phyloP scores from a whole-genome alignment of 768 basidiomycete species.

The Macrolepiota dolichaula region DNA sequence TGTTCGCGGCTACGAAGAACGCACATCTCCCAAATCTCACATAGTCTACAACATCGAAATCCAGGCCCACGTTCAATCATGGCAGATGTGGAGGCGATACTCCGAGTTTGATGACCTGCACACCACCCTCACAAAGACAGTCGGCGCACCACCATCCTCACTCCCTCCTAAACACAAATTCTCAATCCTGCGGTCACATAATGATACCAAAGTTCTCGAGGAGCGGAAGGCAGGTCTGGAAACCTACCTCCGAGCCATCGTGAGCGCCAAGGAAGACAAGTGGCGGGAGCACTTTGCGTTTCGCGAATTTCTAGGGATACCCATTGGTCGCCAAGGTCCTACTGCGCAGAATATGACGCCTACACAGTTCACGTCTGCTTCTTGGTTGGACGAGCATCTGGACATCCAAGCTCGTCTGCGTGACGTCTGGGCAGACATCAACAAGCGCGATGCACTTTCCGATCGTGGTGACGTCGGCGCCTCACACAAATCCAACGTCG shows the following conservation, averaged over 20 bases:
- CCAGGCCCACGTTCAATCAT: constrained; percentile 84
- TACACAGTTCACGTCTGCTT: constrained; percentile 64
- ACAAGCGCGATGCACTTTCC: constrained; percentile 82
- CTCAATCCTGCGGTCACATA: constrained; percentile 58
- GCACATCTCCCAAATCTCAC: constrained; percentile 70
- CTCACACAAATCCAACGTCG: constrained; percentile 77
- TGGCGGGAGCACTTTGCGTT: constrained; percentile 83
- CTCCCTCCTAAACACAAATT: constrained; percentile 85
- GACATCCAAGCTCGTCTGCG: constrained; percentile 75
- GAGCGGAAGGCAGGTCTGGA: constrained; percentile 80
- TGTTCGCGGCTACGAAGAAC: constrained; percentile 68
- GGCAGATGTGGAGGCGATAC: constrained; percentile 93
- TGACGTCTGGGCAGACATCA: constrained; percentile 80
- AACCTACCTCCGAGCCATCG: constrained; percentile 79
- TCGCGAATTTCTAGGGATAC: constrained; percentile 84
- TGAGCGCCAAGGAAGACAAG: constrained; percentile 74
- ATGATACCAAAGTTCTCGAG: constrained; percentile 62
- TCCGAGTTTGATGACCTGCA: constrained; percentile 91
- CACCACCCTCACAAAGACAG: constrained; percentile 74
- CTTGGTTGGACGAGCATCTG: constrained; percentile 89
- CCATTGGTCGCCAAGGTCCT: constrained; percentile 53
- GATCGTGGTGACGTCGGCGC: constrained; percentile 69
- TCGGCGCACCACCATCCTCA: constrained; percentile 70
- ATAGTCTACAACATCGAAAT: constrained; percentile 81
- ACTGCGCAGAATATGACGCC: constrained; percentile 23